Conservation (phyloP, 2,329 filamentous ascomycete species). For the Whalleya microplaca region DNA sequence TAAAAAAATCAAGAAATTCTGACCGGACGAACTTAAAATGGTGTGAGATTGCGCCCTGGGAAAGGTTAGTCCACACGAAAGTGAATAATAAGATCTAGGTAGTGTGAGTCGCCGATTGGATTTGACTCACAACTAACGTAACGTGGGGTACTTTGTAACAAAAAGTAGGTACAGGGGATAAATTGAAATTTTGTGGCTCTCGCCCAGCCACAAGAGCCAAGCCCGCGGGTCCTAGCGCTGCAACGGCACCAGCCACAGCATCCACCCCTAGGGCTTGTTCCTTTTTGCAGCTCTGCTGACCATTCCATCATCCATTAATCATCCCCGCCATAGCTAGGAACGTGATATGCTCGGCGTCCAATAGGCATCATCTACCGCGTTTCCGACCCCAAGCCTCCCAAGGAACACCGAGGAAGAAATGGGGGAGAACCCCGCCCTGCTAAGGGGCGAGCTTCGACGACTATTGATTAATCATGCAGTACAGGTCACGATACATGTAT, state of each 20-base stretch:
- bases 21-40: neutral
- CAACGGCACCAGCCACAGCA: constrained; percentile 10
- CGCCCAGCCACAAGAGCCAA: too few relatives aligned
- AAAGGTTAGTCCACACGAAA: neutral
- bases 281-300: too few relatives aligned
- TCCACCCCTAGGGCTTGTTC: neutral
- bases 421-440: neutral
- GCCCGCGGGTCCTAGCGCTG: too few relatives aligned
- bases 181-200: too few relatives aligned
- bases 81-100: too few relatives aligned
- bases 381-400: neutral
- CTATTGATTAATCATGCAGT: neutral
- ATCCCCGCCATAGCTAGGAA: neutral
- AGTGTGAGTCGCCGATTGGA: too few relatives aligned
- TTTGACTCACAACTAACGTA: constrained; percentile 18
- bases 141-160: constrained; percentile 17
- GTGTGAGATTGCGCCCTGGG: constrained; percentile 6
- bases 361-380: neutral
- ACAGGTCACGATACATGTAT: neutral
- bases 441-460: neutral
- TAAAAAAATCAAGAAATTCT: neutral
- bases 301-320: too few relatives aligned
- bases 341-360: neutral
- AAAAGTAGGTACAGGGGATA: constrained; percentile 21
- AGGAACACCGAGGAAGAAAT: neutral